Base-by-base conservation (phyloP, 768 basidiomycete species). In the Asterophora lycoperdoides region DNA sequence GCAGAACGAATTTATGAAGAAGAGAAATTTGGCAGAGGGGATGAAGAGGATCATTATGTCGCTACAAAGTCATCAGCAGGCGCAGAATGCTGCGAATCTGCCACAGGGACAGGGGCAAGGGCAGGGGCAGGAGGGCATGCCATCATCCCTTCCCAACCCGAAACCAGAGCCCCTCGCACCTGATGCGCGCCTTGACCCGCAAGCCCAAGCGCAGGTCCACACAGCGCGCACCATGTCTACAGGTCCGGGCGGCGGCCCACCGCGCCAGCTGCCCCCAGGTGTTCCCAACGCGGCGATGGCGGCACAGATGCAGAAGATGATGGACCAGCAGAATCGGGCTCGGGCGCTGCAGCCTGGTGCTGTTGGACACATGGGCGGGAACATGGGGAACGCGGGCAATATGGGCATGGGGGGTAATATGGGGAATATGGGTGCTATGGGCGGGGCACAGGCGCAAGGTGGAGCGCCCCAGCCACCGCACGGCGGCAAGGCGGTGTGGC, bases 291-390 rank as follows among this genome's bases (percentile, higher is more conserved):
- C 44, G 0, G 38, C 37, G n/a, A 28, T 70, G 10, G 66, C 59
- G 3, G 56, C 66, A 23, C 81, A 78, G 53, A 72, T 78, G 68
- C 73, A 75, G 48, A 79, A 77, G 54, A 50, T 74, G 54, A 56
- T 69, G 4, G 79, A 81, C 41, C 75, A 75, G 59, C 71, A 70
- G 47, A 49, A 49, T 14, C 53, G 48, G 14, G 51, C 53, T n/a
- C 49, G 46, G n/a, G 20, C 50, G n/a, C 48, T 56, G 35, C 52
- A 54, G 18, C 35, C 41, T 3, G 30, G 3, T 2, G 4, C 30
- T 13, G 30, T 18, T 41, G 19, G 26, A 29, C 23, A 23, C 6
- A 23, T 23, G 23, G 23, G 23, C 23, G 23, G 3, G 33, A 46
- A 43, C 13, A 39, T 51, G 49, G 32, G 46, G 6, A 29, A 42